These are phyloP conservation scores for Geotrichum histeridarum DNA, from an alignment of 1,139 yeast species.

Conservation along the genomic window DNA sequence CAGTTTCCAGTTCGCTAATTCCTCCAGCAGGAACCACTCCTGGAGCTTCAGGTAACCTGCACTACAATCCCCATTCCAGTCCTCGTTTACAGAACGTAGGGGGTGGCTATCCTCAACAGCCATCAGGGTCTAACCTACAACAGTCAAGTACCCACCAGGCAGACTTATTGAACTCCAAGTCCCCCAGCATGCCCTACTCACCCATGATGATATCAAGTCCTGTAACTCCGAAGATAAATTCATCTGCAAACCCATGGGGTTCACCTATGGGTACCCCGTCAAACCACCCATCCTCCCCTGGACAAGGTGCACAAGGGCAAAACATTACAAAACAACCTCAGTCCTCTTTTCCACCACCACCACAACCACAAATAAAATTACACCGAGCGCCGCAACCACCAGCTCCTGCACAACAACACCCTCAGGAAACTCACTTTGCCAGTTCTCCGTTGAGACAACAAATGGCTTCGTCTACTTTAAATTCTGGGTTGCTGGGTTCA, in stretches of 20 bases:
- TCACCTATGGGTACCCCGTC: conserved; percentile 9
- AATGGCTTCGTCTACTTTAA: neutral
- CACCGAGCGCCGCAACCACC: neutral
- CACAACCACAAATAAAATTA: conserved; percentile 1
- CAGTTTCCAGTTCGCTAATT: conserved; percentile 1
- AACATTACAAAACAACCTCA: neutral
- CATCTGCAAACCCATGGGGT: conserved; percentile 7
- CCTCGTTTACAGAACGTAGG: conserved; percentile 24
- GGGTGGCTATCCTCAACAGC: neutral
- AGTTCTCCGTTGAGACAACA: conserved; percentile 11
- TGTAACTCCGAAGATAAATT: conserved; percentile 5
- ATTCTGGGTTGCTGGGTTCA: conserved; percentile 1
- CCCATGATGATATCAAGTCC: conserved; percentile 5
- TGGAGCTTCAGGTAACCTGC: conserved; percentile 3
- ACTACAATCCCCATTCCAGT: conserved; percentile 16
- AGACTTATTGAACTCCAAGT: neutral
- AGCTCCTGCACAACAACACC: neutral
- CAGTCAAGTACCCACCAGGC: neutral
- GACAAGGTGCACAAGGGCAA: conserved; percentile 1
- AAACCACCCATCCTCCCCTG: conserved; percentile 3
- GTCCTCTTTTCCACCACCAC: conserved; percentile 25
- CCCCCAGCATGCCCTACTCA: conserved; percentile 3
- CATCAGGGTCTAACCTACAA: neutral
- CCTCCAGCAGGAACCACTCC: conserved; percentile 5
- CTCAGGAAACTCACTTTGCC: neutral